A percentile compares a stretch with the other conserved stretches of the same genome.
phyloP scores from a whole-genome alignment of 1,139 yeast species.

The Saccharomycopsis crataegensis region DNA sequence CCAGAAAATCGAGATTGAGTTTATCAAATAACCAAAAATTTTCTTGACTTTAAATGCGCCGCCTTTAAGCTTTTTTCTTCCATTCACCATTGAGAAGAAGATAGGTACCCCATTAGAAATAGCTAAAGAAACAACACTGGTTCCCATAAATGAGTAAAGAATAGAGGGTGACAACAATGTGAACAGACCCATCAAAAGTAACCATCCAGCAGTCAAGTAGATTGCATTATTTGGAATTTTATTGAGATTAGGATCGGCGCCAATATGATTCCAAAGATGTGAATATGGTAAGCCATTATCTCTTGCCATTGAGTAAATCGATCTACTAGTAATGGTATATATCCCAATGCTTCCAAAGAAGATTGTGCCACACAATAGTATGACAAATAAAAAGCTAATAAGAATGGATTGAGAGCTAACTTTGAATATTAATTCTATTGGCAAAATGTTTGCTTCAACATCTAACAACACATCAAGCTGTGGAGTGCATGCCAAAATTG shows the following conservation, averaged over 20 bases:
- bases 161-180: conserved; percentile 70
- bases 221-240: conserved; percentile 68
- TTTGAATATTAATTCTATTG: conserved; percentile 51
- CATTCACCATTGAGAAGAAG: conserved; percentile 50
- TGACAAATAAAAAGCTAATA: conserved; percentile 58
- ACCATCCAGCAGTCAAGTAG: conserved; percentile 58
- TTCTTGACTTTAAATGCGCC: conserved; percentile 62
- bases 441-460: conserved; percentile 57
- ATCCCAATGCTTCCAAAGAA: conserved; percentile 75
- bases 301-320: conserved; percentile 81
- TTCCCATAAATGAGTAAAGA: conserved; percentile 78
- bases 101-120: conserved; percentile 77
- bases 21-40: conserved; percentile 56
- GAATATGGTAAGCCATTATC: conserved; percentile 80
- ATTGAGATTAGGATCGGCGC: conserved; percentile 45
- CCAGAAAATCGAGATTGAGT: conserved; percentile 55
- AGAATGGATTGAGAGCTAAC: conserved; percentile 61
- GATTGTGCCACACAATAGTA: conserved; percentile 64
- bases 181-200: conserved; percentile 52
- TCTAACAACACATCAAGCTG: conserved; percentile 50
- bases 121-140: conserved; percentile 73
- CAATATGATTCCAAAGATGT: conserved; percentile 57
- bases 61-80: conserved; percentile 57
- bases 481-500: conserved; percentile 64
- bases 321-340: conserved; percentile 78